These are phyloP conservation scores for Boletus mariae DNA, from an alignment of 1,284 basidiomycete species.

Conservation along the genomic window DNA sequence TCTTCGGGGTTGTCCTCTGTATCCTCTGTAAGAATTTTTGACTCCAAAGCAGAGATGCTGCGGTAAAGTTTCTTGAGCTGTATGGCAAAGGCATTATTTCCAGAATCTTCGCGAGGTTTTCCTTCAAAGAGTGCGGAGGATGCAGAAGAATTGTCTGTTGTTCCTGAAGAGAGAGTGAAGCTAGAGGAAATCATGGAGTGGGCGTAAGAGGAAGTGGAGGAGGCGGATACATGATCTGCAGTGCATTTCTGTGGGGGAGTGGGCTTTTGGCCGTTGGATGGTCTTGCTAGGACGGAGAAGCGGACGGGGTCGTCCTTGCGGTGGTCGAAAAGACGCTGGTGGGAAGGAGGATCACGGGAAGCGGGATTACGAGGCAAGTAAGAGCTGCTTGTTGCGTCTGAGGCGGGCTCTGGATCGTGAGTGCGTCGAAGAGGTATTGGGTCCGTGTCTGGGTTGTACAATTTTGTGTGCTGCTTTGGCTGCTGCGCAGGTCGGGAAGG, in stretches of 20 bases:
- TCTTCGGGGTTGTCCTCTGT: conserved; percentile 48
- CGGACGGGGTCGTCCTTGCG: conserved; percentile 81
- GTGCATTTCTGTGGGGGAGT: conserved; percentile 56
- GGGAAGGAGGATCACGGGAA: conserved; percentile 33
- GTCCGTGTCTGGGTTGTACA: conserved; percentile 71
- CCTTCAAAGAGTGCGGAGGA: conserved; percentile 64
- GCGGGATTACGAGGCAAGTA: conserved; percentile 42
- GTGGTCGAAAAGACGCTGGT: conserved; percentile 76
- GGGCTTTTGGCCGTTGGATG: conserved; percentile 38
- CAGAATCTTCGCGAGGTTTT: conserved; percentile 48
- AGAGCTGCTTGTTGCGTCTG: conserved; percentile 52
- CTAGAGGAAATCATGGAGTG: conserved; percentile 66
- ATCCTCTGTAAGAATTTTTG: conserved; percentile 65
- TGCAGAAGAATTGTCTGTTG: conserved; percentile 67
- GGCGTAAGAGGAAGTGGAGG: conserved; percentile 74
- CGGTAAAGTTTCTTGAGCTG: conserved; percentile 83
- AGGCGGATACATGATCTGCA: conserved; percentile 68
- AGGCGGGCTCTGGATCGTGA: conserved; percentile 58
- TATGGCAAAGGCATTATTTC: conserved; percentile 63
- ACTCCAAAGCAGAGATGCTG: conserved; percentile 69
- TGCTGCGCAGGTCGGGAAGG: conserved; percentile 39
- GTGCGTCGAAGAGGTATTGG: conserved; percentile 59
- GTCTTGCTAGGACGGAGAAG: conserved; percentile 62
- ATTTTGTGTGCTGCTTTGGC: conserved; percentile 41
- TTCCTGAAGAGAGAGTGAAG: conserved; percentile 72